A percentile compares a stretch with the other conserved stretches of the same genome.
These are phyloP conservation scores for Erigeron philadelphicus DNA, from an alignment of 140 eudicot species.

Conservation along the genomic window DNA sequence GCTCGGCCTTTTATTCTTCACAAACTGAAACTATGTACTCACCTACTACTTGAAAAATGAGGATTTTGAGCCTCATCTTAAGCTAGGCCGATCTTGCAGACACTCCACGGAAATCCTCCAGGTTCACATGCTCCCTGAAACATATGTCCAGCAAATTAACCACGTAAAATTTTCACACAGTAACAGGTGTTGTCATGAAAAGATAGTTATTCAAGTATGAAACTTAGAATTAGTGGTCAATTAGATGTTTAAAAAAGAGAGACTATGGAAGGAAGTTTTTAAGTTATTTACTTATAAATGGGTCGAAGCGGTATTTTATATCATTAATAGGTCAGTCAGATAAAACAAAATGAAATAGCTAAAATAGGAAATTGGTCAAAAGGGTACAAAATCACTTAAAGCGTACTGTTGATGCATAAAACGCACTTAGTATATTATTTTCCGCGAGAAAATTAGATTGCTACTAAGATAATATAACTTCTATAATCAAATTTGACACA, in stretches of 20 bases:
- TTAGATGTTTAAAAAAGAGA: neutral
- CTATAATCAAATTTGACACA: neutral
- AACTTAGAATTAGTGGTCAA: neutral
- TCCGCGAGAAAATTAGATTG: neutral
- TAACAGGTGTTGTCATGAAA: neutral
- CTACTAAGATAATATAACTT: neutral
- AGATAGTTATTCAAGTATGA: neutral
- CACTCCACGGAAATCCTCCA: slow-evolving; percentile 25
- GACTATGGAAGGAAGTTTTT: neutral
- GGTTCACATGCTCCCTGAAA: slow-evolving; percentile 33
- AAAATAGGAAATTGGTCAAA: no score
- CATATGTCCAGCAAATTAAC: slow-evolving; percentile 1
- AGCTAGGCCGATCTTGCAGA: slow-evolving; percentile 30
- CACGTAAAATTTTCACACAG: neutral
- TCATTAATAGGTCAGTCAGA: no score
- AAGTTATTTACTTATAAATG: no score
- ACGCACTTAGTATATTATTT: neutral
- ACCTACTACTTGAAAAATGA: slow-evolving; percentile 47
- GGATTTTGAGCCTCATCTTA: slow-evolving; percentile 27
- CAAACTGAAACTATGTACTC: slow-evolving; percentile 35
- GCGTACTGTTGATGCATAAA: no score
- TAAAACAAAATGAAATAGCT: no score
- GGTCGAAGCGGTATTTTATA: no score
- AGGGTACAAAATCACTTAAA: no score
- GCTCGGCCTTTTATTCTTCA: slow-evolving; percentile 30